A percentile compares a stretch with the other conserved stretches of the same genome.
Conservation (phyloP, 805 yeast genomes). For the Hanseniaspora occidentalis region DNA sequence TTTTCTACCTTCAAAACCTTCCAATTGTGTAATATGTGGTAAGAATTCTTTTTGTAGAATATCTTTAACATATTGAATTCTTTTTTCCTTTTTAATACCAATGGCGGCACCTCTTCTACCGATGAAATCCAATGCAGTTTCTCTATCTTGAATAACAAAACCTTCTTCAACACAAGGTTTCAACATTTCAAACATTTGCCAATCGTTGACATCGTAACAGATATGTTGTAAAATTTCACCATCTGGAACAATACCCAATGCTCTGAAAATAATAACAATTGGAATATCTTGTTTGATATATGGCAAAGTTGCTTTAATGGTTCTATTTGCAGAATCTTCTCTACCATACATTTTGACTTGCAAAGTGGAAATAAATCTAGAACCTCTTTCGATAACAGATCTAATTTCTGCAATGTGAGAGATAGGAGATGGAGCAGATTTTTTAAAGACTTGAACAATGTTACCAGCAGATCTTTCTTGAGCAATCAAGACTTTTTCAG, state of each 20-base stretch:
- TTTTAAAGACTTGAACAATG: slow-evolving; percentile 95
- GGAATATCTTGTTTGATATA: slow-evolving; percentile 96
- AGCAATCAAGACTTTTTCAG: slow-evolving; percentile 95
- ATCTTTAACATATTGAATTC: slow-evolving; percentile 96
- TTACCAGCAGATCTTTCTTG: slow-evolving; percentile 98
- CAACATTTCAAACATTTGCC: slow-evolving; percentile 99
- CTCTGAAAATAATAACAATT: slow-evolving; percentile 92
- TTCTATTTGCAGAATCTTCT: slow-evolving; percentile 61
- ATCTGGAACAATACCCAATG: slow-evolving; percentile 96
- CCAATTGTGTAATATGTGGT: slow-evolving; percentile 95
- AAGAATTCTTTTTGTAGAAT: slow-evolving; percentile 89
- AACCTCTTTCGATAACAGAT: slow-evolving; percentile 94
- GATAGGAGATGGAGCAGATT: slow-evolving; percentile 93
- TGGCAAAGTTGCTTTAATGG: slow-evolving; percentile 91
- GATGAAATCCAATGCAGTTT: slow-evolving; percentile 93
- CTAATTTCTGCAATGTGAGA: slow-evolving; percentile 95
- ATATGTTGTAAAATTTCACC: slow-evolving; percentile 98
- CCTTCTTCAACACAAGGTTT: slow-evolving; percentile 99
- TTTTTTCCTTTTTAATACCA: slow-evolving; percentile 93
- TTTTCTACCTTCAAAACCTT: slow-evolving; percentile 92
- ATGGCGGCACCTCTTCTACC: slow-evolving; percentile 97
- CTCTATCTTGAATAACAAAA: slow-evolving; percentile 94
- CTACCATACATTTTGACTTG: slow-evolving; percentile 87
- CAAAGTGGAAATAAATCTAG: slow-evolving; percentile 84
- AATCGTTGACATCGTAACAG: slow-evolving; percentile 93